Percentiles rank a stretch among this genome's conserved stretches.
These are phyloP conservation scores for Fraxinus nigra DNA, from an alignment of 305 asterid species.

Conservation along the genomic window DNA sequence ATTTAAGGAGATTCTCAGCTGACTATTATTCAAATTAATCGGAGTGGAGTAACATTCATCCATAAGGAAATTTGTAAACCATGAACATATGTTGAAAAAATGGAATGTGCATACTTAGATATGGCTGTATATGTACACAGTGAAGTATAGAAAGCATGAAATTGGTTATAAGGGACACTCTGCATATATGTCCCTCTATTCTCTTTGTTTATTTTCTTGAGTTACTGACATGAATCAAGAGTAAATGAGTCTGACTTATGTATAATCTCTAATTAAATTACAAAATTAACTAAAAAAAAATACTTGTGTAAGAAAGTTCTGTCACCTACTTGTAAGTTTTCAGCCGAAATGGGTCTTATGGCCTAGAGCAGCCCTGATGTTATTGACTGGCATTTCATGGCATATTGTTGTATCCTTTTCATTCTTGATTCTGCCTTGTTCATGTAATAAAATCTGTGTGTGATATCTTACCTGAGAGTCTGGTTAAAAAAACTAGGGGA, in stretches of 20 bases:
- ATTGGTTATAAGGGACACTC: background rate
- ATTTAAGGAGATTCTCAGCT: constrained; percentile 5
- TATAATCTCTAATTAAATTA: background rate
- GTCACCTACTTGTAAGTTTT: background rate
- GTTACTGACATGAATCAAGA: background rate
- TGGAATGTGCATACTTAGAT: background rate
- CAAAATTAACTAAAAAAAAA: background rate
- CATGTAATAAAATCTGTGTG: background rate
- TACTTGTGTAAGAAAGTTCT: background rate
- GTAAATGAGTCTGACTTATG: background rate
- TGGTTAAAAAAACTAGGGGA: background rate
- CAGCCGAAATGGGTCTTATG: background rate
- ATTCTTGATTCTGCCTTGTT: background rate
- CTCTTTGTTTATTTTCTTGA: background rate
- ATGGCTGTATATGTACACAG: background rate
- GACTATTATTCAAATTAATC: background rate
- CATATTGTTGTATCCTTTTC: background rate
- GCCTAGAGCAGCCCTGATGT: background rate
- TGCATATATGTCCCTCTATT: background rate
- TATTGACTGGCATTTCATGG: background rate
- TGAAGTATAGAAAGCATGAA: background rate
- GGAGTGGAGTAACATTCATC: background rate
- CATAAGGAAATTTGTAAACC: background rate
- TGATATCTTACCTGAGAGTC: background rate
- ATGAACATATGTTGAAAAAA: background rate